Conservation (phyloP, 345 rosid genomes). For the Camelina hispida region DNA sequence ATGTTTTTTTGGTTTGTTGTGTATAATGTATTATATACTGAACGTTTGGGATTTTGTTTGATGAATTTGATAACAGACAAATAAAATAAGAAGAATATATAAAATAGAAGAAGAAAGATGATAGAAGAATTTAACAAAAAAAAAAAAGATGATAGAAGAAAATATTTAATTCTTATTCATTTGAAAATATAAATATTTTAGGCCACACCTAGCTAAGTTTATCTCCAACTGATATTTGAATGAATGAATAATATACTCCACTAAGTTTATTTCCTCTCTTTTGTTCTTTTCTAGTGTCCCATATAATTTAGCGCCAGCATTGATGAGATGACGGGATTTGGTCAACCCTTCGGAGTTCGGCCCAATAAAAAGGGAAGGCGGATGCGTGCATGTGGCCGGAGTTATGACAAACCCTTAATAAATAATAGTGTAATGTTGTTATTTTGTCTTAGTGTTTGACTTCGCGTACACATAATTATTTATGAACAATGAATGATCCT, state of each 20-base stretch:
- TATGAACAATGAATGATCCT: neutral
- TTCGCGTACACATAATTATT: neutral
- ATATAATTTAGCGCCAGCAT: neutral
- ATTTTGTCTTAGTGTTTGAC: neutral
- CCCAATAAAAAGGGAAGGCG: slow-evolving; percentile 28
- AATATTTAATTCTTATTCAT: neutral
- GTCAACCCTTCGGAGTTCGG: slow-evolving; percentile 31
- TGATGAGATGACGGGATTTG: slow-evolving; percentile 10
- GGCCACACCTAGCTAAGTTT: neutral
- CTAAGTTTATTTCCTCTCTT: too few relatives aligned
- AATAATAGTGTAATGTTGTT: neutral
- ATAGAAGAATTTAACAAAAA: too few relatives aligned
- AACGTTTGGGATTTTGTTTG: too few relatives aligned
- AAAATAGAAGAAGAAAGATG: too few relatives aligned
- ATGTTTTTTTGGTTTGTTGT: neutral
- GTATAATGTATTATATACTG: neutral
- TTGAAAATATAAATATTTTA: too few relatives aligned
- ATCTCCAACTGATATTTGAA: too few relatives aligned
- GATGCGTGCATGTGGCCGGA: slow-evolving; percentile 36
- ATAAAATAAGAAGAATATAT: too few relatives aligned
- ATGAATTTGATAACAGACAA: too few relatives aligned
- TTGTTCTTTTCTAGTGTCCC: too few relatives aligned
- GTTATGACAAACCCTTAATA: slow-evolving; percentile 23
- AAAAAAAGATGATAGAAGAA: too few relatives aligned
- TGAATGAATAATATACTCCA: too few relatives aligned